These are phyloP conservation scores for Aspergillus clavatus DNA, from an alignment of 2,329 filamentous ascomycete species.

Conservation along the genomic window DNA sequence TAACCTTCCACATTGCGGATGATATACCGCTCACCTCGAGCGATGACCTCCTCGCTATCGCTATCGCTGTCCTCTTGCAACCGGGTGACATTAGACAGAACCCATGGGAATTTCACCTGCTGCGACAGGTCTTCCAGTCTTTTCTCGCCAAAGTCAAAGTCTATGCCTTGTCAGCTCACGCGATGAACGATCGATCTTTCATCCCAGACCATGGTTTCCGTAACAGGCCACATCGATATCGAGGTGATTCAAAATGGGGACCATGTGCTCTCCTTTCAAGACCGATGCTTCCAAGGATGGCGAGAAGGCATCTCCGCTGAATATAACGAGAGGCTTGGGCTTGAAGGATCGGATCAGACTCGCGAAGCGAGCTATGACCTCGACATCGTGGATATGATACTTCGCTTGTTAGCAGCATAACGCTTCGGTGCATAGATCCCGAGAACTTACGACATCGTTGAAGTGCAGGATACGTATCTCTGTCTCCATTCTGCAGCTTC, in stretches of 20 bases:
- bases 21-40: constrained; percentile 8
- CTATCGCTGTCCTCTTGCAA: not conserved
- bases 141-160: constrained; percentile 13
- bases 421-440: not conserved
- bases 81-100: constrained; percentile 5
- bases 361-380: not conserved
- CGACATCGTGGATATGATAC: not conserved
- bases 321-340: constrained; percentile 4
- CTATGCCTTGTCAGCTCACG: not conserved
- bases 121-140: constrained; percentile 11
- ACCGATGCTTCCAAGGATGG: constrained; percentile 15
- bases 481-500: not conserved
- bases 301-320: constrained; percentile 17
- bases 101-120: constrained; percentile 10
- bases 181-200: not conserved
- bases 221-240: constrained; percentile 13
- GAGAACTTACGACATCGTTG: not conserved
- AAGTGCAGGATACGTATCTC: not conserved
- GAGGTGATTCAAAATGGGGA: constrained; percentile 11
- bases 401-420: not conserved
- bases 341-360: not conserved
- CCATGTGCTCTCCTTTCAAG: constrained; percentile 14
- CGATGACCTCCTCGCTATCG: constrained; percentile 1
- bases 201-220: constrained; percentile 15
- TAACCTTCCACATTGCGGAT: constrained; percentile 6